Percentiles rank a stretch among this genome's conserved stretches.
Conservation (phyloP, 2,329 filamentous ascomycete species). For the Alternaria brassicae region DNA sequence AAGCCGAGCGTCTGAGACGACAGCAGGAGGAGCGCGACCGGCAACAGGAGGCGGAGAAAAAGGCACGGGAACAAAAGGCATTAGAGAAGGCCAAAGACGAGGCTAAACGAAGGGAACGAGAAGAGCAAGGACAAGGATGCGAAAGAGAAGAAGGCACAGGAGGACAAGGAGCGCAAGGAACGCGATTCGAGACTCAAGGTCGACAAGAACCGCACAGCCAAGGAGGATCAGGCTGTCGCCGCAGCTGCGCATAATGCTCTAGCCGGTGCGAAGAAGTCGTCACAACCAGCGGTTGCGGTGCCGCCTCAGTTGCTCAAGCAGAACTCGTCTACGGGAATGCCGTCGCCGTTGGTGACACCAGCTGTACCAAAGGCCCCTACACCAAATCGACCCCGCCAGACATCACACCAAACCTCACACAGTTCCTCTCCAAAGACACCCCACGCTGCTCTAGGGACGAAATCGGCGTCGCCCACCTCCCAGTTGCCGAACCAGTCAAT, state of each 20-base stretch:
- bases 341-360: constrained; percentile 86
- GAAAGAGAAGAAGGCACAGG: constrained; percentile 69
- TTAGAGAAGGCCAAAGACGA: constrained; percentile 76
- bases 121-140: constrained; percentile 74
- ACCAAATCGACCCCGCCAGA: constrained; percentile 76
- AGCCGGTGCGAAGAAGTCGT: constrained; percentile 43
- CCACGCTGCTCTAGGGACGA: constrained; percentile 58
- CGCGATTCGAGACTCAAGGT: constrained; percentile 63
- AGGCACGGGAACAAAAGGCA: constrained; percentile 79
- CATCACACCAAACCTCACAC: constrained; percentile 79
- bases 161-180: constrained; percentile 65
- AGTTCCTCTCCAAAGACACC: constrained; percentile 74
- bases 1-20: constrained; percentile 81
- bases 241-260: constrained; percentile 40
- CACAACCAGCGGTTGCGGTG: constrained; percentile 57
- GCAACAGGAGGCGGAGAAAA: constrained; percentile 85
- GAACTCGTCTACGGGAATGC: constrained; percentile 60
- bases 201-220: constrained; percentile 53
- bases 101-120: constrained; percentile 78
- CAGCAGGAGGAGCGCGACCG: constrained; percentile 84
- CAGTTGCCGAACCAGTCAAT: constrained; percentile 71
- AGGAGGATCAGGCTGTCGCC: constrained; percentile 51
- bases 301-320: constrained; percentile 63
- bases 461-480: constrained; percentile 65
- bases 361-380: constrained; percentile 82